Evolutionary conservation across 106 monocot genomes (phyloP), one percentile per base, ranked within the genome.

Genomic region (Vanilla planifolia): DNA sequence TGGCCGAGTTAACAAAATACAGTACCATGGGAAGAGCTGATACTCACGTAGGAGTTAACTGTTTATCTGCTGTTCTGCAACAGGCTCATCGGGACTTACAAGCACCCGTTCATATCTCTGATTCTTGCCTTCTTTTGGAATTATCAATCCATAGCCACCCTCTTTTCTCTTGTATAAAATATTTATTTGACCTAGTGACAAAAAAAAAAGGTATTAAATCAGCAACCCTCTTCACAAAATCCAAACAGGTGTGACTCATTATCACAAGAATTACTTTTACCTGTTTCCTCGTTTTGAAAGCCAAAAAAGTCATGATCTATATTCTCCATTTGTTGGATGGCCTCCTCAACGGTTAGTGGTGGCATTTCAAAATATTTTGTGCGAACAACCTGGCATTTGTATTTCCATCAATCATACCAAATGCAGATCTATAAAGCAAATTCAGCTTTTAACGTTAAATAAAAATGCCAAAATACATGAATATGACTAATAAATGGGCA

Each of bases 341-440:
- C 90, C 59, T 96, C 95, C 41, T 71, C 72, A 58, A 96, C 71
- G 8, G 86, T 81, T 48, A 91, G 64, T 6, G 90, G 95, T 6
- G 95, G 84, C 86, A 96, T 91, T 17, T 96, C 86, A 44, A 96
- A 96, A 60, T 85, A 81, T 52, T 96, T 96, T 28, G 83, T 96
- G 8, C 95, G 75, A 11, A 87, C 84, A 64, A 96, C 78, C 94
- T 94, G 68, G 51, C 15, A 72, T 8, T 50, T 32, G 5, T 3
- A 36, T 23, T 23, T n/a, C 44, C 44, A n/a, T n/a, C n/a, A n/a
- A n/a, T n/a, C n/a, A n/a, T n/a, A n/a, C n/a, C n/a, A n/a, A n/a
- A n/a, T n/a, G n/a, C n/a, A n/a, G n/a, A n/a, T n/a, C n/a, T n/a
- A n/a, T n/a, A n/a, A n/a, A n/a, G n/a, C n/a, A n/a, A n/a, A n/a